These are phyloP conservation scores for Atalantia buxifolia DNA, from an alignment of 345 rosid species.

Conservation along the genomic window DNA sequence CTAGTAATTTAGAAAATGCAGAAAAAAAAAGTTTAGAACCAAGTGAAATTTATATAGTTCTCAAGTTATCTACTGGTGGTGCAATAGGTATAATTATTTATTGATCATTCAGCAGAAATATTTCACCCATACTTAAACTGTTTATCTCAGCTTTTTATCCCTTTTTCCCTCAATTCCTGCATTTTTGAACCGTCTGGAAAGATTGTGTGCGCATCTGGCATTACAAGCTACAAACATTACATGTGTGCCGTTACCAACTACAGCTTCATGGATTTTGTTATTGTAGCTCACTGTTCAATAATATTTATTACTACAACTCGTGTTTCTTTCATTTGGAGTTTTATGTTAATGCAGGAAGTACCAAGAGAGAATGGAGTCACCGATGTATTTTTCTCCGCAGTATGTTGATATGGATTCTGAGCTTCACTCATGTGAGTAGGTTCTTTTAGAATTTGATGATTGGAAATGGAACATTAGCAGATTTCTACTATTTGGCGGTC, in stretches of 20 bases:
- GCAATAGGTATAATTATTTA: not conserved
- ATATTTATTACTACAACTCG: not conserved
- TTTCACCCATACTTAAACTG: not conserved
- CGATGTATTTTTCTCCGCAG: constrained; percentile 31
- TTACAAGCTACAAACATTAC: not conserved
- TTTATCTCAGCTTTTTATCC: not conserved
- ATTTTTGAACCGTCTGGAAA: not conserved
- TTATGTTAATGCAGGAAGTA: constrained; percentile 35
- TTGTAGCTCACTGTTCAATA: not conserved
- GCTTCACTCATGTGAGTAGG: constrained; percentile 44
- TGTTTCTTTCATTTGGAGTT: not conserved
- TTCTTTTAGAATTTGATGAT: not conserved
- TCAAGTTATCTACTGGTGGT: not conserved
- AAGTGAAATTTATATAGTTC: not conserved
- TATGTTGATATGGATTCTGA: constrained; percentile 45
- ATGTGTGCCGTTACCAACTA: not conserved
- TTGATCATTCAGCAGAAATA: not conserved
- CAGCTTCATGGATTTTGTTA: not conserved
- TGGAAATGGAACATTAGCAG: not conserved
- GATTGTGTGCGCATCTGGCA: not conserved
- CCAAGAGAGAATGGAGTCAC: constrained; percentile 40
- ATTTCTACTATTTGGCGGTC: not conserved
- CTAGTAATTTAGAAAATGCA: not conserved
- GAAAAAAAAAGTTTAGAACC: not conserved
- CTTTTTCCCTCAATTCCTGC: not conserved